Evolutionary conservation across 2,329 filamentous ascomycete genomes (phyloP).

Genomic region (Diplodia intermedia): DNA sequence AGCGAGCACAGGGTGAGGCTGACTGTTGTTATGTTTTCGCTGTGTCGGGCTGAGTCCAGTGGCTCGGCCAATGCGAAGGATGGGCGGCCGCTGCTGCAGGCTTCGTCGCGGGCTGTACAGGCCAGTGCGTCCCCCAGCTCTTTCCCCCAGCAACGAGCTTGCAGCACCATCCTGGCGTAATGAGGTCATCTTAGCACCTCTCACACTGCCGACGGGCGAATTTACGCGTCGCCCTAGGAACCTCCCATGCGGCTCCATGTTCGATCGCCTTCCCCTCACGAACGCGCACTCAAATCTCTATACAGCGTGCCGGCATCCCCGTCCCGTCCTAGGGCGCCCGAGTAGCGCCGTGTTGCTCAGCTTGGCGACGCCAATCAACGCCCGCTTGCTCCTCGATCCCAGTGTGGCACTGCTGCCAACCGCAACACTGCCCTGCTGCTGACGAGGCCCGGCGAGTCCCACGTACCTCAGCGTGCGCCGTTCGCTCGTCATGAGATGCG

Average conservation of each 20-base stretch:
- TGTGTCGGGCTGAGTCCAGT: conserved; percentile 8
- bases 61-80: conserved; percentile 3
- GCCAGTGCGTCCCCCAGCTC: not conserved
- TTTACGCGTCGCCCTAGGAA: conserved; percentile 6
- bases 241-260: not conserved
- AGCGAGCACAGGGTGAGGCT: not conserved
- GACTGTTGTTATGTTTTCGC: conserved; percentile 5
- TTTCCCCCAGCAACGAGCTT: conserved; percentile 12
- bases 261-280: conserved; percentile 3
- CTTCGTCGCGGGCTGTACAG: conserved; percentile 13
- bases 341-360: conserved; percentile 24
- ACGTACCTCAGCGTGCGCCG: conserved; percentile 11
- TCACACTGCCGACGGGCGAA: not conserved
- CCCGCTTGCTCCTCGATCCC: conserved; percentile 1
- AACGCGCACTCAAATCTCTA: not conserved
- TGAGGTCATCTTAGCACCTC: conserved; percentile 19
- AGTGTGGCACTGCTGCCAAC: not conserved
- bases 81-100: conserved; percentile 13
- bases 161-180: conserved; percentile 7
- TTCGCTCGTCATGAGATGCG: conserved; percentile 20
- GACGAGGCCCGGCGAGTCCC: conserved; percentile 8
- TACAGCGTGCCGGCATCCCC: not conserved
- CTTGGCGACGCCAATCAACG: conserved; percentile 20
- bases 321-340: not conserved
- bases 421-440: conserved; percentile 26